Base-by-base conservation (phyloP, 805 yeast genomes). In the Clavispora vitiphila region DNA sequence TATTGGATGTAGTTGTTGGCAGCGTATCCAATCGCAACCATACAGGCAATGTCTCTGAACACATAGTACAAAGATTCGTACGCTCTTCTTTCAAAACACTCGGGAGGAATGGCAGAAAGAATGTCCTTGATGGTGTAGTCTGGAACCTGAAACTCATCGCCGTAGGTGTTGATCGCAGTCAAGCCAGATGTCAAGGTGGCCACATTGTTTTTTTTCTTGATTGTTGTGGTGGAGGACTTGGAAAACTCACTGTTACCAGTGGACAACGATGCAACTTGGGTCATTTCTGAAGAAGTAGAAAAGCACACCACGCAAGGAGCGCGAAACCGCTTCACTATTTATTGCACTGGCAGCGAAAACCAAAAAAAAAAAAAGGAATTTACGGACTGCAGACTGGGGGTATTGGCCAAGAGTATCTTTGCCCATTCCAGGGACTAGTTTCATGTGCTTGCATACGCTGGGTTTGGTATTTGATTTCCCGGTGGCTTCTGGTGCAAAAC, bases 61-160 rank as follows among this genome's bases (percentile, higher is more conserved):
- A 86, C 87, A 56, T 83, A 86, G 54, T 67, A 70, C 50, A 83
- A 65, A 8, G 89, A 80, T 41, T 65, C 62, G 20, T 61, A 45
- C 32, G 78, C 55, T 41, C 79, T 66, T 56, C 93, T 74, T 57
- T 84, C 78, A 66, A 81, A 86, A 61, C 91, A 84, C 56, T 80
- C 79, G 36, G 75, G 61, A 34, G 95, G 95, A 55, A 86, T 86
- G 31, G 81, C 83, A 39, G 71, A 69, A 46, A 86, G 66, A 44
- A 86, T 77, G 42, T 84, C 87, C 73, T 84, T 84, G 62, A 86
- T 84, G 49, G 88, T 65, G 66, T 64, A 83, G 57, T 82, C 86
- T 18, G 95, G 95, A 7, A 77, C 91, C 42, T 74, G 75, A 61
- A 83, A 86, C 47, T 71, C 77, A 47, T 81, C 72, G 18, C 93